phyloP scores from a whole-genome alignment of 2,329 filamentous ascomycete genomes.

The Salinomyces thailandicus region DNA sequence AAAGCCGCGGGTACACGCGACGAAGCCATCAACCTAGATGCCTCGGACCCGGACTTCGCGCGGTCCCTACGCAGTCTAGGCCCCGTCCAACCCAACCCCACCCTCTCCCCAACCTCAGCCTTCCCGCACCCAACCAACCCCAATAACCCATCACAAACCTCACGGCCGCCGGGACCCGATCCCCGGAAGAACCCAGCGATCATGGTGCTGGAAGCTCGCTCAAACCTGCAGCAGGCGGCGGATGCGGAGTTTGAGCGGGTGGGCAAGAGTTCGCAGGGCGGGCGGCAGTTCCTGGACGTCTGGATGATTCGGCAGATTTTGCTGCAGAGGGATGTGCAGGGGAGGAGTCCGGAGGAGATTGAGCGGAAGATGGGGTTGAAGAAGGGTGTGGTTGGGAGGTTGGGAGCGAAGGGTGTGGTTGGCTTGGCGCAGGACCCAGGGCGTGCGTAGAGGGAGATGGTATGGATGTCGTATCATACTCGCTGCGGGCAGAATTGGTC shows the following conservation, averaged over 20 bases:
- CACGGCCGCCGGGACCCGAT: slow-evolving; percentile 22
- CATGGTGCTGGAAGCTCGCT: slow-evolving; percentile 41
- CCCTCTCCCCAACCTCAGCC: slow-evolving; percentile 45
- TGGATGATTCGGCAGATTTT: slow-evolving; percentile 29
- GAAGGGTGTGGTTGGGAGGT: slow-evolving; percentile 23
- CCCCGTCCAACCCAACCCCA: slow-evolving; percentile 48
- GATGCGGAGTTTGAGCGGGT: slow-evolving; percentile 43
- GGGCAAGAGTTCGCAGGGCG: slow-evolving; percentile 31
- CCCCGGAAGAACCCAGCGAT: slow-evolving; percentile 45
- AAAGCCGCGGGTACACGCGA: slow-evolving; percentile 30
- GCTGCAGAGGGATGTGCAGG: slow-evolving; percentile 22
- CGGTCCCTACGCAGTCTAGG: slow-evolving; percentile 63
- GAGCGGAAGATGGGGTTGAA: slow-evolving; percentile 26
- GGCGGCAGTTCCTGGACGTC: slow-evolving; percentile 37
- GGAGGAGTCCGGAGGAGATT: slow-evolving; percentile 20
- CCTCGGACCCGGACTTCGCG: slow-evolving; percentile 57
- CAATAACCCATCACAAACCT: slow-evolving; percentile 27
- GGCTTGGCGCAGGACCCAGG: slow-evolving; percentile 21
- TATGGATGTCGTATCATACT: no score
- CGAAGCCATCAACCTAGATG: slow-evolving; percentile 49
- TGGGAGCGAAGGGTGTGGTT: slow-evolving; percentile 24
- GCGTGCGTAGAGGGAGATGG: slow-evolving; percentile 20
- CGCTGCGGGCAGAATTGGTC: no score
- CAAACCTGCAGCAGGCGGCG: slow-evolving; percentile 41
- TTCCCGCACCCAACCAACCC: slow-evolving; percentile 28